phyloP scores from a whole-genome alignment of 1,139 yeast genomes.

The Magnusiomyces clavatus region DNA sequence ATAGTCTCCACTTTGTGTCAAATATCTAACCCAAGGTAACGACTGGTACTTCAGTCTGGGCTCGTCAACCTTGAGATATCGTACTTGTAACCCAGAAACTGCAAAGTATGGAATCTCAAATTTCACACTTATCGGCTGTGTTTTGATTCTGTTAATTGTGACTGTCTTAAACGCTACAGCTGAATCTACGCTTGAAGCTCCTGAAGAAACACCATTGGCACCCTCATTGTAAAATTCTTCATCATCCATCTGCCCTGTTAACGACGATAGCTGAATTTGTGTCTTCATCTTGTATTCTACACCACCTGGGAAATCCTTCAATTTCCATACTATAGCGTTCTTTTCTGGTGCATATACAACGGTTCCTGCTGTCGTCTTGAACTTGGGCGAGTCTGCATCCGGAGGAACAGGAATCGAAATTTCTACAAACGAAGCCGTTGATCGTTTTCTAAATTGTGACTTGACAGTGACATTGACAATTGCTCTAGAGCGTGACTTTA shows the following conservation, averaged over 20 bases:
- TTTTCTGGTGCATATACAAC: conserved; percentile 85
- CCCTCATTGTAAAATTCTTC: conserved; percentile 37
- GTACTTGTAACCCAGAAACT: conserved; percentile 87
- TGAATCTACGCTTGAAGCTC: conserved; percentile 14
- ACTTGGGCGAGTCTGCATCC: conserved; percentile 87
- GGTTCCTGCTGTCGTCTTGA: conserved; percentile 68
- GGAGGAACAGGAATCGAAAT: conserved; percentile 81
- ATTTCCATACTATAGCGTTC: conserved; percentile 75
- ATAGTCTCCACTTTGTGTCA: conserved; percentile 85
- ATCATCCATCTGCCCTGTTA: conserved; percentile 33
- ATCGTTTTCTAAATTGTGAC: conserved; percentile 76
- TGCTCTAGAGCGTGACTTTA: conserved; percentile 74
- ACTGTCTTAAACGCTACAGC: conserved; percentile 14
- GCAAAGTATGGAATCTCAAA: conserved; percentile 95
- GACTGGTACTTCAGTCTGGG: conserved; percentile 82
- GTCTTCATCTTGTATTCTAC: conserved; percentile 80
- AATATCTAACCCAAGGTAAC: conserved; percentile 90
- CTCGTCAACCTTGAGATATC: conserved; percentile 80
- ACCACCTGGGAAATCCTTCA: conserved; percentile 82
- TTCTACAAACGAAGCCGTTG: conserved; percentile 77
- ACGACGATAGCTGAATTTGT: conserved; percentile 76
- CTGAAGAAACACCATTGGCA: conserved; percentile 22
- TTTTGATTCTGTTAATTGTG: conserved; percentile 12
- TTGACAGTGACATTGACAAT: conserved; percentile 66
- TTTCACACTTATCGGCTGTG: conserved; percentile 49